Evolutionary conservation across 306 rosid genomes (phyloP).

Genomic region (Crataegus laevigata): DNA sequence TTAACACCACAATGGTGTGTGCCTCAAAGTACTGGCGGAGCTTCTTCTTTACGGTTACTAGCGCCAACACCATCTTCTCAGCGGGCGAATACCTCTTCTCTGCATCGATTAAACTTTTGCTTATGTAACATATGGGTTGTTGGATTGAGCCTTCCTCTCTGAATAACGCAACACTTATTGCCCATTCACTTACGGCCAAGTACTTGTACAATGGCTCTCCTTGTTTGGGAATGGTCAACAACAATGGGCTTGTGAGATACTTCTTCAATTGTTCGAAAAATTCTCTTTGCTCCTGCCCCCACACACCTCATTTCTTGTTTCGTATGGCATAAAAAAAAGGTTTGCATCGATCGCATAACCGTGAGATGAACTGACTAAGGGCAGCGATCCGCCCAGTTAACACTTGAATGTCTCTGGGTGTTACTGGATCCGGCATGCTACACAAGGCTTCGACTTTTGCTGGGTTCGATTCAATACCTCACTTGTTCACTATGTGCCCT

Average conservation of each 20-base stretch:
- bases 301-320: too few relatives aligned
- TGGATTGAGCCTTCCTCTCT: accelerated
- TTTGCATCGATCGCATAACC: too few relatives aligned
- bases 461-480: too few relatives aligned
- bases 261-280: neutral
- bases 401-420: neutral
- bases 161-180: neutral
- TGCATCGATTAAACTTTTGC: too few relatives aligned
- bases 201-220: accelerated
- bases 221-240: neutral
- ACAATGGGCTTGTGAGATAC: neutral
- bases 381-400: neutral
- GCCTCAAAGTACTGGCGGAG: neutral
- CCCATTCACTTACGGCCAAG: accelerated
- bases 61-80: too few relatives aligned
- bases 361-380: neutral
- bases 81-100: too few relatives aligned
- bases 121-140: too few relatives aligned
- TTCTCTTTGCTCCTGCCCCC: too few relatives aligned
- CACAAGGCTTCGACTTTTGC: too few relatives aligned
- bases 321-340: too few relatives aligned
- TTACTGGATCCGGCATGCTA: too few relatives aligned
- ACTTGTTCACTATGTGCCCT: too few relatives aligned
- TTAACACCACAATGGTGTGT: neutral
- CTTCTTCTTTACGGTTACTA: neutral